Evolutionary conservation across 768 basidiomycete genomes (phyloP).

Genomic region (Pisolithus tinctorius): DNA sequence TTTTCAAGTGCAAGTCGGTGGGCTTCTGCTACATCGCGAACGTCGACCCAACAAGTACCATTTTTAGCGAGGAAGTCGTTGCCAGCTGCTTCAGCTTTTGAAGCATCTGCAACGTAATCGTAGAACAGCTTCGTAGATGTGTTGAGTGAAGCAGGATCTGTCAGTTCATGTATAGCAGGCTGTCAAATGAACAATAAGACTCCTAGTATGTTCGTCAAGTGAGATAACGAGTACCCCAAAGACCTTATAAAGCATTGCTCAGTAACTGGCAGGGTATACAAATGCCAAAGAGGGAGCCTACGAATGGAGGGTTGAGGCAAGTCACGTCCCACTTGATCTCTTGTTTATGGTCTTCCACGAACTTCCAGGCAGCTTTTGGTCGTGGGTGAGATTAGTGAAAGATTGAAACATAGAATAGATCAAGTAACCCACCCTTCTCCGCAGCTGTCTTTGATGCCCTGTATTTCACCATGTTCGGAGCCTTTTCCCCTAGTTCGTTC

Average conservation of each 20-base stretch:
- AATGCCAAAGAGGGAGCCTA: conserved; percentile 9
- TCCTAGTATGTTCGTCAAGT: not conserved
- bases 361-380: conserved; percentile 44
- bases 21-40: conserved; percentile 48
- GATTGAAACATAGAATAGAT: not conserved
- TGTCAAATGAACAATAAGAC: conserved; percentile 6
- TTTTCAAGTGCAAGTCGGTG: conserved; percentile 48
- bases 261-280: not conserved
- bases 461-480: conserved; percentile 37
- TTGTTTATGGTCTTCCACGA: conserved; percentile 28
- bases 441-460: conserved; percentile 58
- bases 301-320: conserved; percentile 34
- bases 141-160: conserved; percentile 30
- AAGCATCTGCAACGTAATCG: conserved; percentile 22
- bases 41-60: conserved; percentile 39
- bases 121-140: conserved; percentile 32
- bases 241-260: conserved; percentile 10
- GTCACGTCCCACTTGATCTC: conserved; percentile 34
- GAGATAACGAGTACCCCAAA: conserved; percentile 18
- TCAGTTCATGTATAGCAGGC: conserved; percentile 39
- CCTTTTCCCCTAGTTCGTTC: conserved; percentile 39
- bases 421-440: conserved; percentile 39
- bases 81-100: conserved; percentile 14
- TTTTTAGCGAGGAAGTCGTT: conserved; percentile 19
- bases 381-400: not conserved